These are phyloP conservation scores for Stentor coeruleus DNA, from an alignment of 73 alveolate genomes.

Conservation along the genomic window DNA sequence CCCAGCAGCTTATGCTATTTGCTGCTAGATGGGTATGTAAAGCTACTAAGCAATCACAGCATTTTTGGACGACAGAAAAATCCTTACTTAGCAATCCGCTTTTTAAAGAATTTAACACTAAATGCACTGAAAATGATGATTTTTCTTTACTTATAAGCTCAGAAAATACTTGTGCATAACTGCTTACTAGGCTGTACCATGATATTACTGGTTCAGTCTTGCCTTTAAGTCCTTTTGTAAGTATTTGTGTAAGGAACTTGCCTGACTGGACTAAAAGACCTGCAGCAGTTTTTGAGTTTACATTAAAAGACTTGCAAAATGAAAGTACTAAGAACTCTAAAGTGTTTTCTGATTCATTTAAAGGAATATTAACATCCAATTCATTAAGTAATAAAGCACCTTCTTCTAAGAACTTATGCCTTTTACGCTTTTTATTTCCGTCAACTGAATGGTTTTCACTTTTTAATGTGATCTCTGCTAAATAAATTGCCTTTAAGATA, in stretches of 20 bases:
- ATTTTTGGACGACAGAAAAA: neutral
- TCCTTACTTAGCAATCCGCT: neutral
- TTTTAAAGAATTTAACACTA: slow-evolving; percentile 11
- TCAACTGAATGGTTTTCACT: neutral
- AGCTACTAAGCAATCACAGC: neutral
- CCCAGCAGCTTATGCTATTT: slow-evolving; percentile 63
- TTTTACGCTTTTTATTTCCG: neutral
- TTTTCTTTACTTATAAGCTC: slow-evolving; percentile 16
- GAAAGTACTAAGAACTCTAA: slow-evolving; percentile 56
- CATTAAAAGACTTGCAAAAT: slow-evolving; percentile 44
- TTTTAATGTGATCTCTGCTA: neutral
- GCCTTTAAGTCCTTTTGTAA: slow-evolving; percentile 64
- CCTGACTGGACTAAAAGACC: slow-evolving; percentile 60
- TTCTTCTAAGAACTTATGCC: neutral
- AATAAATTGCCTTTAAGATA: neutral
- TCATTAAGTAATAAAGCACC: slow-evolving; percentile 8
- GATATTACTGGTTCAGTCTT: slow-evolving; percentile 55
- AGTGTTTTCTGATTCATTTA: slow-evolving; percentile 41
- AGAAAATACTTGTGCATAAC: neutral
- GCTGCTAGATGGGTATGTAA: slow-evolving; percentile 28
- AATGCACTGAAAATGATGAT: neutral
- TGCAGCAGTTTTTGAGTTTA: slow-evolving; percentile 67
- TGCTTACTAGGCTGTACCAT: slow-evolving; percentile 32
- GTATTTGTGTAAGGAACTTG: slow-evolving; percentile 48
- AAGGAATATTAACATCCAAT: slow-evolving; percentile 33